Evolutionary conservation across 345 rosid species (phyloP).

Genomic region (Carallia pectinifolia): DNA sequence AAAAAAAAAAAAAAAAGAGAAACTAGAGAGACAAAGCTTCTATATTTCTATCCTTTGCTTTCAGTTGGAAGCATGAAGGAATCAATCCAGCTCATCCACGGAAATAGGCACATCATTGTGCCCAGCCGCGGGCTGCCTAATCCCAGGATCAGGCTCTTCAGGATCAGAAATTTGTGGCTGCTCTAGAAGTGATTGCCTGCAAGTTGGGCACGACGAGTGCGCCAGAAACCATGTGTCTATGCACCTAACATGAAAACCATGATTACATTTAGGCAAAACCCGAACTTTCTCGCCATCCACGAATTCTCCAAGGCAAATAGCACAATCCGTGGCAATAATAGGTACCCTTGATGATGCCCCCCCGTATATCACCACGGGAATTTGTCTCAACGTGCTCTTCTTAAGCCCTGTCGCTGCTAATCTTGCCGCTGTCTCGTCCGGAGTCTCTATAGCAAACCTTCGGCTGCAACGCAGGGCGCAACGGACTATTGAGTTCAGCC

Average conservation of each 20-base stretch:
- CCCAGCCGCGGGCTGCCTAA: neutral
- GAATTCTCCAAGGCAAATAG: conserved; percentile 28
- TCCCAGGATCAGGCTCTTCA: conserved; percentile 1
- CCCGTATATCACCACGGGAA: conserved; percentile 24
- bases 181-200: conserved; percentile 23
- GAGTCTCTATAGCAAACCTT: conserved; percentile 20
- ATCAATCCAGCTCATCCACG: conserved; percentile 13
- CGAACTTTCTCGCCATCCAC: conserved; percentile 24
- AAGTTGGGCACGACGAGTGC: conserved; percentile 30
- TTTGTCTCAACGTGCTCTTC: conserved; percentile 22
- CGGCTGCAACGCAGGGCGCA: conserved; percentile 26
- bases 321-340: conserved; percentile 19
- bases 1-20: no score
- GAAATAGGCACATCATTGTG: conserved; percentile 6
- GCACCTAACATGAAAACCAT: conserved; percentile 28
- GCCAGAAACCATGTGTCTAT: conserved; percentile 27
- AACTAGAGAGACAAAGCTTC: no score
- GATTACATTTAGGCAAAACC: conserved; percentile 22
- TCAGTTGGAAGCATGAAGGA: neutral
- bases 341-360: neutral
- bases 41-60: no score
- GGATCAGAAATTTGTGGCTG: conserved; percentile 13
- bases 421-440: conserved; percentile 13
- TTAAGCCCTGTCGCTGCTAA: conserved; percentile 22
- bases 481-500: conserved; percentile 25